Base-by-base conservation (phyloP, 371 early-diverging fungal genomes). In the Mucor lusitanicus region DNA sequence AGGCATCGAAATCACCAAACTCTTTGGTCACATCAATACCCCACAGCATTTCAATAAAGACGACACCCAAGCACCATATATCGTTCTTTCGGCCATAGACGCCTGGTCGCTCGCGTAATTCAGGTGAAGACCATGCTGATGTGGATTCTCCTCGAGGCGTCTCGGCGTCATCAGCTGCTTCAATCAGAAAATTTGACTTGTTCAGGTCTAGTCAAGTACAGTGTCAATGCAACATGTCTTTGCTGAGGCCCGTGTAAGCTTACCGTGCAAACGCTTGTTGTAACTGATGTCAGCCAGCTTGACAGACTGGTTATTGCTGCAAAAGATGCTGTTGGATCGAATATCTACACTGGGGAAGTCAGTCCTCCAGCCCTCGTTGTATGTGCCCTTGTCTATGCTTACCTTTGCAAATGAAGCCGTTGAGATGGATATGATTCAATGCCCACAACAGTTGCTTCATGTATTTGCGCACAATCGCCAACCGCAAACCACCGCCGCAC, bases 41-140 rank as follows among this genome's bases (percentile, higher is more conserved):
- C 82, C 90, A 86, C 3, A 88, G 62, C 92, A 92, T 92, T 61
- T 91, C 90, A 33, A 92, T 71, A 21, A 90, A 85, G 0, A 90
- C 85, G 8, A 90, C 77, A 23, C 92, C 93, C 0, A 89, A 74
- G 58, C 88, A 90, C 91, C 92, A 93, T 21, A 93, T 84, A 73
- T 93, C 94, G 65, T 87, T 89, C 66, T 93, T 92, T 48, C 91
- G 79, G 23, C 85, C 83, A 63, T 85, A 84, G 11, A 85, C 70
- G 19, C 87, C 87, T 0, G 89, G 85, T 6, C 83, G 68, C 9
- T 88, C 85, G 8, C 80, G 69, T 30, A 86, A 65, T 75, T 90
- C 91, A 9, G 90, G 90, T 0, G 88, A 79, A 6, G 76, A 71
- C 80, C 91, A 85, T 3, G 76, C 73, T 23, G 71, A 71, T 32